phyloP scores from a whole-genome alignment of 768 basidiomycete species.

The Rhodotorula diobovata region DNA sequence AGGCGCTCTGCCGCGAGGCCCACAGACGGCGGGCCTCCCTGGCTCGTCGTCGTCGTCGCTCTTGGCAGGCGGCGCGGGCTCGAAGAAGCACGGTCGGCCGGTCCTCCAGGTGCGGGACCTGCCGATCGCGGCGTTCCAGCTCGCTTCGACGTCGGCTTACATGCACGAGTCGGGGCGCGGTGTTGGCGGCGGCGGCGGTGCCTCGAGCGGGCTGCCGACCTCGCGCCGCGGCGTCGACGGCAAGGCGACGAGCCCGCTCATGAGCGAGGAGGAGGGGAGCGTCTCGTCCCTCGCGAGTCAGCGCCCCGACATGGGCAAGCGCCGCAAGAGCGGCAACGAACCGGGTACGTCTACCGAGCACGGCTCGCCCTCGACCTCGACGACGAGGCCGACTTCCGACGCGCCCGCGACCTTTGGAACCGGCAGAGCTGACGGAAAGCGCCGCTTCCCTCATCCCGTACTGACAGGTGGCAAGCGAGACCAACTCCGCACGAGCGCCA shows the following conservation, averaged over 20 bases:
- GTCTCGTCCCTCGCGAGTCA: neutral
- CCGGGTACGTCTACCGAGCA: neutral
- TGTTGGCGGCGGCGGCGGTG: neutral
- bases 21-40: neutral
- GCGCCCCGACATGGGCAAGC: slow-evolving; percentile 32
- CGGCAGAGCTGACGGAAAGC: neutral
- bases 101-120: slow-evolving; percentile 44
- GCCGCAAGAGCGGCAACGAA: slow-evolving; percentile 31
- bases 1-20: neutral
- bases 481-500: slow-evolving; percentile 48
- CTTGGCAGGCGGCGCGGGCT: neutral
- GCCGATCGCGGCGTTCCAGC: slow-evolving; percentile 49
- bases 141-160: slow-evolving; percentile 42
- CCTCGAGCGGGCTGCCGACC: neutral
- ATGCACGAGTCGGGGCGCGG: slow-evolving; percentile 1
- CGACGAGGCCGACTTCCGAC: neutral
- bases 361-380: neutral
- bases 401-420: neutral
- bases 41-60: neutral
- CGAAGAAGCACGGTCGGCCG: slow-evolving; percentile 32
- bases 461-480: neutral
- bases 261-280: slow-evolving; percentile 11
- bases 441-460: no score
- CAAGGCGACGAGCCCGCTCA: neutral
- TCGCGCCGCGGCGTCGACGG: neutral